Base-by-base conservation (phyloP, 768 basidiomycete species). In the Lactarius quietus region DNA sequence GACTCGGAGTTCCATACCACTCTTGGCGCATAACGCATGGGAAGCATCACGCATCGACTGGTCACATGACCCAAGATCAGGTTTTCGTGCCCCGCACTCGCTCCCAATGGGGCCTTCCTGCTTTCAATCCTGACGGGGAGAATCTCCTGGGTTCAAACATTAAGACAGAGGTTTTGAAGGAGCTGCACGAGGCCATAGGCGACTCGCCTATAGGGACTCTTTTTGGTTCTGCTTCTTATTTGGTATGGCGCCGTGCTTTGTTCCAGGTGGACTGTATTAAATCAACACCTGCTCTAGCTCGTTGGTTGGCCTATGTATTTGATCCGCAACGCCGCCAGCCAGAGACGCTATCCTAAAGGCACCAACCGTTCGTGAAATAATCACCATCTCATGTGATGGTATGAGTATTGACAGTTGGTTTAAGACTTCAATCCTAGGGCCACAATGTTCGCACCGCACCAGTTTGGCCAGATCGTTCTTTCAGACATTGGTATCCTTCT, bases 81-180 rank as follows among this genome's bases (percentile, higher is more conserved):
- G 96, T 98, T 65, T 97, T 93, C 71, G 94, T 98, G 3, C 96
- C 96, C 57, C 77, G 83, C 70, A 95, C 96, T n/a, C 89, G 94
- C 54, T 86, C 88, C 15, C 79, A 90, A 41, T 76, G 84, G 26
- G 85, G 86, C 31, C 79, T 87, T 31, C 86, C 87, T 38, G 74
- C 83, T 51, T 81, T 93, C 69, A 81, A 95, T 72, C 82, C 86
- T 14, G 79, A 83, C n/a, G 76, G 84, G 53, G 90, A 90, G 73
- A 85, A 88, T 68, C 72, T 82, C 39, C 74, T 81, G 56, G 92
- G 91, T 41, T 81, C 85, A 15, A 85, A 83, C 62, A 84, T 93
- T 8, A 75, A 84, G 15, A 81, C 84, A 53, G 84, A 89, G 68
- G 83, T 92, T 58, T 85, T 84, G 77, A 80, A 81, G 64, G 90